A percentile compares a stretch with the other conserved stretches of the same genome.
phyloP scores from a whole-genome alignment of 192 early-diverging fungal species.

The Haplosporangium gracile region DNA sequence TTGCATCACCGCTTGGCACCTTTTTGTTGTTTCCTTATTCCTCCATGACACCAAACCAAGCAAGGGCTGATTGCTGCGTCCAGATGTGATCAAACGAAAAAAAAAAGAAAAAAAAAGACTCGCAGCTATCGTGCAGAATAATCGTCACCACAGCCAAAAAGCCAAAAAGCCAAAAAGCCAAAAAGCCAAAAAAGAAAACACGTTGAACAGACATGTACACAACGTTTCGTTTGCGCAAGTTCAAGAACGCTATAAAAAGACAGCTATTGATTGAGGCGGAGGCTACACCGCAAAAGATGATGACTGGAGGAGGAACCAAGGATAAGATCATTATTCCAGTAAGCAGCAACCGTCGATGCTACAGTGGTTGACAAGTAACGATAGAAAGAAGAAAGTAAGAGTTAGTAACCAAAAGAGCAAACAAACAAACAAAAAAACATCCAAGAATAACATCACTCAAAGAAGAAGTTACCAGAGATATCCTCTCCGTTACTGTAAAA shows the following conservation, averaged over 20 bases:
- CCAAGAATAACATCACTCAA: not conserved
- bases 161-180: too few species aligned
- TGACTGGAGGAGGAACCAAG: constrained; percentile 47
- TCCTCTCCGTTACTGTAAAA: constrained; percentile 57
- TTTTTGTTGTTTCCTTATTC: too few species aligned
- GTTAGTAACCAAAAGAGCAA: not conserved
- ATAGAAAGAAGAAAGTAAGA: not conserved
- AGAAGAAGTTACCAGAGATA: constrained; percentile 33
- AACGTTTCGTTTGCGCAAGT: not conserved
- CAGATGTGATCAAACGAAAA: too few species aligned
- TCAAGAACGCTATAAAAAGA: not conserved
- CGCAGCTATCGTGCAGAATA: too few species aligned
- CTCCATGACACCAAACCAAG: too few species aligned
- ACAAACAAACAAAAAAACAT: not conserved
- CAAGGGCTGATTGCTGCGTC: too few species aligned
- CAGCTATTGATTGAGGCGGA: constrained; percentile 32
- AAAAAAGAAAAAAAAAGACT: too few species aligned
- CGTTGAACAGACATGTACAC: too few species aligned
- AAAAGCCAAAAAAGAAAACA: too few species aligned
- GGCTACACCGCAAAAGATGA: constrained; percentile 42
- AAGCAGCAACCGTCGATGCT: constrained; percentile 48
- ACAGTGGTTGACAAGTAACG: not conserved
- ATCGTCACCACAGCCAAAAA: too few species aligned
- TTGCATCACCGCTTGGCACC: too few species aligned
- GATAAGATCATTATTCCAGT: constrained; percentile 47